Evolutionary conservation across 2,329 filamentous ascomycete genomes (phyloP).

Genomic region (Metarhizium sp.): DNA sequence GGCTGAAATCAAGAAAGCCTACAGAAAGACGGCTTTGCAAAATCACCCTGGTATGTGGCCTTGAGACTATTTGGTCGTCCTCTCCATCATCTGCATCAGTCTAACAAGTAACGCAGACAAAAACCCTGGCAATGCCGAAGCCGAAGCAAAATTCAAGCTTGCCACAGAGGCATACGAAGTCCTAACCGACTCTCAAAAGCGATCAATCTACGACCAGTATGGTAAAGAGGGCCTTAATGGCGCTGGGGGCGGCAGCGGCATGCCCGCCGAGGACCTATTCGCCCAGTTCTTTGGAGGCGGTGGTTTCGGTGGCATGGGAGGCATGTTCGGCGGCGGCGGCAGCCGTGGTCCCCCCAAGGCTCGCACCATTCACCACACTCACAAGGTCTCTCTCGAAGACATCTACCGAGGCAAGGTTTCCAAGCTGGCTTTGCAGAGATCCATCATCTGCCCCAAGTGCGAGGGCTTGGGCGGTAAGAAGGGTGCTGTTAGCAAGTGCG

Average conservation of each 20-base stretch:
- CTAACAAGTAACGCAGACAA: conserved; percentile 55
- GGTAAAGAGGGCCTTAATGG: conserved; percentile 94
- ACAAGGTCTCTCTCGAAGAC: conserved; percentile 96
- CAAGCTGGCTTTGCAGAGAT: conserved; percentile 94
- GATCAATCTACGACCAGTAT: conserved; percentile 90
- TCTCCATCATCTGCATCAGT: neutral
- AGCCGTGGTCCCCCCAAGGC: conserved; percentile 78
- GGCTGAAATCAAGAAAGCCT: conserved; percentile 81
- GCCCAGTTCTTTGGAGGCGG: conserved; percentile 91
- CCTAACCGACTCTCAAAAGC: conserved; percentile 86
- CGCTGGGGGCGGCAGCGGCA: conserved; percentile 64
- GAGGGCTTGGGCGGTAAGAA: conserved; percentile 94
- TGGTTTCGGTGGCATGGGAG: conserved; percentile 52
- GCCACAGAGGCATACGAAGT: conserved; percentile 93
- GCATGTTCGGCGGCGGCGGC: conserved; percentile 73
- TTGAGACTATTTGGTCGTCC: conserved; percentile 6
- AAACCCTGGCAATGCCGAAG: conserved; percentile 86
- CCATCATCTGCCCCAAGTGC: conserved; percentile 92
- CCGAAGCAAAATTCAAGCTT: conserved; percentile 98
- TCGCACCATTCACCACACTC: conserved; percentile 92
- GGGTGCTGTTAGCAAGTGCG: conserved; percentile 88
- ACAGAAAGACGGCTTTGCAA: conserved; percentile 75
- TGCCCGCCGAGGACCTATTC: conserved; percentile 94
- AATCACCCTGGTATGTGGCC: conserved; percentile 68
- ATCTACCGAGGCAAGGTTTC: conserved; percentile 97